Evolutionary conservation across 768 basidiomycete species (phyloP).

Genomic region (Cyclocybe cylindracea): DNA sequence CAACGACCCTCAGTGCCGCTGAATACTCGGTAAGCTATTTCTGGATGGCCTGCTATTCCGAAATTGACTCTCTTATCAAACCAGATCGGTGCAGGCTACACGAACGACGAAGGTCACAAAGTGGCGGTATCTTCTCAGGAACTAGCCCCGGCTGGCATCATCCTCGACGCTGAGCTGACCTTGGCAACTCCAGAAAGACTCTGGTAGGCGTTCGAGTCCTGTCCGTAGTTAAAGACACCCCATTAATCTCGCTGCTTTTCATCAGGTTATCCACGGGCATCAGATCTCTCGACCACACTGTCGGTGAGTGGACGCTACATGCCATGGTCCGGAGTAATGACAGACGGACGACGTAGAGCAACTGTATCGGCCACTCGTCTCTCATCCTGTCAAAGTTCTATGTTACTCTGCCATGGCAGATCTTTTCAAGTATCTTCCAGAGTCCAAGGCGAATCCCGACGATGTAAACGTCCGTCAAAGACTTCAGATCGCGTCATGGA

Average conservation of each 20-base stretch:
- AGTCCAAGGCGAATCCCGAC: conserved; percentile 57
- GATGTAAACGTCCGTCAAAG: conserved; percentile 64
- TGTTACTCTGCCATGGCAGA: conserved; percentile 69
- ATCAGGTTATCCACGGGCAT: conserved; percentile 77
- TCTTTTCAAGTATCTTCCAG: conserved; percentile 73
- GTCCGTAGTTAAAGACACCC: not conserved
- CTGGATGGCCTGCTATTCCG: not conserved
- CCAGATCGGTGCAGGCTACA: conserved; percentile 70
- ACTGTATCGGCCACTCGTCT: conserved; percentile 57
- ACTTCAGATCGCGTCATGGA: conserved; percentile 76
- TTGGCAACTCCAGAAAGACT: conserved; percentile 71
- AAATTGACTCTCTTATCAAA: not conserved
- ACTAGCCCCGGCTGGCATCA: conserved; percentile 70
- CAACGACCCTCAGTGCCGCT: conserved; percentile 80
- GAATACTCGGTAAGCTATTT: conserved; percentile 59
- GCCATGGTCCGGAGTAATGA: not conserved
- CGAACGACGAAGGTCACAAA: conserved; percentile 69
- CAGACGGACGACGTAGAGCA: conserved; percentile 41
- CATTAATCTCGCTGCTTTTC: not conserved
- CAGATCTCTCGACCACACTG: conserved; percentile 77
- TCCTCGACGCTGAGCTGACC: conserved; percentile 77
- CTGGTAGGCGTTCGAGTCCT: conserved; percentile 47
- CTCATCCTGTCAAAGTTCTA: conserved; percentile 62
- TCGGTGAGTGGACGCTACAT: conserved; percentile 45
- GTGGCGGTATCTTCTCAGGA: conserved; percentile 53